These are phyloP conservation scores for Choricystis sp. DNA, from an alignment of 139 green algal genomes.

Conservation along the genomic window DNA sequence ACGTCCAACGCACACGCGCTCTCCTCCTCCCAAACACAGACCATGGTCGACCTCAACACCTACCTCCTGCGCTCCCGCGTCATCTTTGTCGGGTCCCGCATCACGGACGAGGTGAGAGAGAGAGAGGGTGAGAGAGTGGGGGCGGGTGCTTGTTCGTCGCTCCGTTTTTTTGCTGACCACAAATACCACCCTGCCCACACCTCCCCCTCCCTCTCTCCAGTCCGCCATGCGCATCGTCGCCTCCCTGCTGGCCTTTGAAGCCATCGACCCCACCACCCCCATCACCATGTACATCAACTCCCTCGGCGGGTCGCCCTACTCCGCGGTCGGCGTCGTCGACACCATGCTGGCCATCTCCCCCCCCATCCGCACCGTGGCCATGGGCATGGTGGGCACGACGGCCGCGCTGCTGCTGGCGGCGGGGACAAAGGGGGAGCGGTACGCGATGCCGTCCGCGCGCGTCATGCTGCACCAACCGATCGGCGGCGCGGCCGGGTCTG, in stretches of 20 bases:
- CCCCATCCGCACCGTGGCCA: slow-evolving; percentile 57
- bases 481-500: slow-evolving; percentile 37
- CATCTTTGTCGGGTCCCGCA: slow-evolving; percentile 68
- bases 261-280: slow-evolving; percentile 54
- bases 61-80: slow-evolving; percentile 77
- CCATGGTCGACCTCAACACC: slow-evolving; percentile 57
- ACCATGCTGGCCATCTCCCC: slow-evolving; percentile 60
- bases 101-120: slow-evolving; percentile 60
- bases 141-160: background rate
- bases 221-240: slow-evolving; percentile 65
- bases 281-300: slow-evolving; percentile 97
- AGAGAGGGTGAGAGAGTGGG: slow-evolving; percentile 4
- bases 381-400: slow-evolving; percentile 61
- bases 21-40: slow-evolving; percentile 14
- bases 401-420: slow-evolving; percentile 56
- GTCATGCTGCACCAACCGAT: slow-evolving; percentile 93
- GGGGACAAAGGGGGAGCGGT: slow-evolving; percentile 77
- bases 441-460: slow-evolving; percentile 72
- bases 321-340: slow-evolving; percentile 71
- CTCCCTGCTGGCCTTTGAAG: slow-evolving; percentile 71
- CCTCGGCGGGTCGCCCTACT: slow-evolving; percentile 55
- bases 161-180: background rate
- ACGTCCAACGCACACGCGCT: too few relatives aligned
- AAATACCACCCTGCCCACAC: slow-evolving; percentile 1
- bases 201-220: slow-evolving; percentile 16